Base-by-base conservation (phyloP, 805 yeast genomes). In the Yamadazyma sp. region DNA sequence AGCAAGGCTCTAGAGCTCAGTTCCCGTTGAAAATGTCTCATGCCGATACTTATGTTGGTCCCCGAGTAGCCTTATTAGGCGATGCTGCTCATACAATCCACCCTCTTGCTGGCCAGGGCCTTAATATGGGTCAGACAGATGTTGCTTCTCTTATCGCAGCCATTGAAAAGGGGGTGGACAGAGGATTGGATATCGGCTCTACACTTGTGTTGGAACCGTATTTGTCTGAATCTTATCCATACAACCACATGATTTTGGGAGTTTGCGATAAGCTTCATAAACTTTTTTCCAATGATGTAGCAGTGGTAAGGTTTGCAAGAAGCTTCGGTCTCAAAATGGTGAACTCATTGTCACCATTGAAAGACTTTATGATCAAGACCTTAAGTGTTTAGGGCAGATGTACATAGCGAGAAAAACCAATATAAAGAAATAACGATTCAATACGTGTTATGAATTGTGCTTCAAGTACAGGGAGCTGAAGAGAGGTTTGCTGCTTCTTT, bases 31-130 rank as follows among this genome's bases (percentile, higher is more conserved):
- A 82, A 49, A 62, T 91, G 66, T 80, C 89, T 14, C 97, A 93
- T 55, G 95, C 96, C 2, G 98, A 93, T 53, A 76, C 84, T 1
- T 93, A 93, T 56, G 79, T 87, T 13, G 78, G 78, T 2, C 90
- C 85, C 3, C 71, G 98, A 48, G 74, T 91, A 20, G 98, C 97
- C 0, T 65, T 93, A n/a, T 85, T 91, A 7, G 99, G 99, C 17
- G 99, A 93, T 62, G 98, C 99, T 1, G 98, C 98, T 0, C 99
- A 93, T 52, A 84, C 97, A 0, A 87, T 96, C 1, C 98, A 93
- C 58, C 99, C 99, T 2, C 70, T 93, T 42, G 97, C 97, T 3
- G 99, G 99, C 7, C 99, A 93, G 62, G 99, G 99, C 17, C 73
- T 93, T 40, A 93, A 93, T 60, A 89, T 91, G 96, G 99, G 99